Base-by-base conservation (phyloP, 108 stramenopile genomes). In the Pseudonitzschia multiseries region DNA sequence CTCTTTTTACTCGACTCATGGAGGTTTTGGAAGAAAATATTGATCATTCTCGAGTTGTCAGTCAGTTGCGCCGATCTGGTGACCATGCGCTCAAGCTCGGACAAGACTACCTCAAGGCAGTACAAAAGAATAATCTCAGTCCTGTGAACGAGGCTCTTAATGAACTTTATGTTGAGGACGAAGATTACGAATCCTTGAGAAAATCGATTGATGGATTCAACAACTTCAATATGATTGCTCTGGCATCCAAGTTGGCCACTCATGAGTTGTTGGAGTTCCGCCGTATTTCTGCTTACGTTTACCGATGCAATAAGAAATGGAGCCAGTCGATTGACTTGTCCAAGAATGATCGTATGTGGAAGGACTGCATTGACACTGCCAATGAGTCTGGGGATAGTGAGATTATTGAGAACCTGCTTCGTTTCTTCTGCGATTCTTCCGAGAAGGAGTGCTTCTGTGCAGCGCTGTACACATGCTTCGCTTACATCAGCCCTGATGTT, bases 191-290 rank as follows among this genome's bases (percentile, higher is more conserved):
- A 71, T 84, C 87, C 15, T 88, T 99, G 52, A 70, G 96, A 70
- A 88, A 94, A 72, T 96, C 95, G 36, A 95, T 99, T 63, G 97
- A 99, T 76, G 94, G 93, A 64, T 98, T 95, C 90, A 97, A 98
- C 89, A 98, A 97, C 90, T 99, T 99, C 87, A 98, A 99, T 75
- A 94, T 96, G 88, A 97, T 99, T 76, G 95, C 93, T 18, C 91
- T 99, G 32, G 99, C 99, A 1, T 91, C 95, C 46, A 93, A 96
- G 69, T 82, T 99, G 69, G 93, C 97, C 52, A 95, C 93, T 57
- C 99, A 99, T 74, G 99, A 99, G 80, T 90, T 99, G 21, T 88
- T 99, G 69, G 99, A 99, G 79, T 99, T 99, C 86, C 93, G 98
- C 53, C 97, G 99, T 65, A 97, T 99, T 68, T 97, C 99, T 60